Evolutionary conservation across 129 eudicot species (phyloP).

Genomic region (Centaurea solstitialis): DNA sequence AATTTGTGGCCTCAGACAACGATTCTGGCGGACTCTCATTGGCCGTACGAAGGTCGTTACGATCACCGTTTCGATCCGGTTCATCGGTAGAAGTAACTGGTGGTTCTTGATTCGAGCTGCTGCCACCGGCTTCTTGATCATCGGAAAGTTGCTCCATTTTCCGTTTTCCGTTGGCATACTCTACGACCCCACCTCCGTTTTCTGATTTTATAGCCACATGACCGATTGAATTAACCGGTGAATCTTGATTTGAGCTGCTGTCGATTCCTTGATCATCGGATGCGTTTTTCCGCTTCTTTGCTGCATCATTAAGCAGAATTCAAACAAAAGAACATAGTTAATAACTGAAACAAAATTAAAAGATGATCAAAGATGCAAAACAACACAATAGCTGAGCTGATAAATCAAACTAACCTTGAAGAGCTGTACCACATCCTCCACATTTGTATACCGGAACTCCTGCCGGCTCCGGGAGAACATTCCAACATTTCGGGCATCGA

Average conservation of each 20-base stretch:
- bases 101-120: constrained; percentile 36
- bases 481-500: constrained; percentile 61
- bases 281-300: constrained; percentile 47
- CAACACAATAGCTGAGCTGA: not conserved
- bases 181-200: constrained; percentile 15
- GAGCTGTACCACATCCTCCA: constrained; percentile 64
- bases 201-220: constrained; percentile 38
- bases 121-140: constrained; percentile 21
- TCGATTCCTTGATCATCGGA: constrained; percentile 27
- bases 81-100: constrained; percentile 9
- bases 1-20: not conserved
- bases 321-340: not conserved
- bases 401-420: constrained; percentile 48
- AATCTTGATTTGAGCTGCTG: constrained; percentile 37
- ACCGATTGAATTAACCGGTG: not conserved
- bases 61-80: constrained; percentile 19
- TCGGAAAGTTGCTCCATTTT: constrained; percentile 24
- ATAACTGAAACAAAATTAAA: not conserved
- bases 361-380: not conserved
- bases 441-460: constrained; percentile 55
- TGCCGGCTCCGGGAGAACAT: constrained; percentile 50
- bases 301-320: constrained; percentile 38
- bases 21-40: not conserved
- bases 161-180: constrained; percentile 22
- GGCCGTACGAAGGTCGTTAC: not conserved